Base-by-base conservation (phyloP, 2,329 filamentous ascomycete species). In the Coniochaeta pulveracea region DNA sequence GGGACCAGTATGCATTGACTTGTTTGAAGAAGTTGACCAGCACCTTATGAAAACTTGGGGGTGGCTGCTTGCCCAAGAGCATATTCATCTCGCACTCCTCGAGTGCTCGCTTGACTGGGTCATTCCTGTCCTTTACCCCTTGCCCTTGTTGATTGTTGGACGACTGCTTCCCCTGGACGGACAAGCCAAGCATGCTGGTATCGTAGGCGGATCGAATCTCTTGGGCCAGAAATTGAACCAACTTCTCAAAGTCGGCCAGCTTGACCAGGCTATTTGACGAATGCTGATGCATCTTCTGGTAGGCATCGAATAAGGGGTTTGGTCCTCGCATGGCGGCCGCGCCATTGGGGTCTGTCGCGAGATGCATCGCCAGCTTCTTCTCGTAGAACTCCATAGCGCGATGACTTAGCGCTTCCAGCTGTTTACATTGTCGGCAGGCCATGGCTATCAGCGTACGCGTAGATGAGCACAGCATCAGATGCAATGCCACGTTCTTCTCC, bases 381-480 rank as follows among this genome's bases (percentile, higher is more conserved):
- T 69, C 61, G 42, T 65, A 74, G 47, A 64, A 72, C 4, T 61
- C 58, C 9, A 66, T 63, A 3, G 70, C 66, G 26, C 60, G 56
- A 21, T 52, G 55, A 25, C 66, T 66, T 7, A 72, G 52, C 4
- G 42, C 43, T 34, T 76, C 64, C 42, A 82, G 58, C 40, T 76
- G 68, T 4, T 59, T 54, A 15, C 86, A 62, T 19, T 77, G 72
- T 25, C 75, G 75, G 51, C 75, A 82, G 30, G 76, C 64, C 19
- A 80, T 75, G 17, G 74, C 73, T 15, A 93, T 63, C 41, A 89
- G 80, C 14, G 75, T 73, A 10, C 85, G 73, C 9, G 80, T 80
- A 34, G 80, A 76, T 19, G 81, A 86, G 46, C 77, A 81, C 19
- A 93, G 68, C 14, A 91, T 51, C 27, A 80, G 57, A 41, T 80